Base-by-base conservation (phyloP, 164 flowering plant genomes). In the Dillenia suffruticosa region DNA sequence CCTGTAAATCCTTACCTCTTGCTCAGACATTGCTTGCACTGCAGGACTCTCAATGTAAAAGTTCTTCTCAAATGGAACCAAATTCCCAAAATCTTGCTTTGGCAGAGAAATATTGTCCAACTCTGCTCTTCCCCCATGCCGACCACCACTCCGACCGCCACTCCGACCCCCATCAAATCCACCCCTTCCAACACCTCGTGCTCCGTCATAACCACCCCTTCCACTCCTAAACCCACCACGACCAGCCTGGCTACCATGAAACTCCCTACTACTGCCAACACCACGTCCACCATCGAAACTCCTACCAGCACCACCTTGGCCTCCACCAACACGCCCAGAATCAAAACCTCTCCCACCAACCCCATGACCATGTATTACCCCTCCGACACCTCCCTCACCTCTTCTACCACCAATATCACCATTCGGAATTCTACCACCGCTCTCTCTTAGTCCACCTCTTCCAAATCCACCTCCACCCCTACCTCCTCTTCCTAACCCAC, bases 51-150 rank as follows among this genome's bases (percentile, higher is more conserved):
- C 99, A 10, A 78, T 60, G 58, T 92, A 95, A 59, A 95, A 92
- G 52, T 81, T 82, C 85, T 95, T 95, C 86, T 84, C 86, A 63
- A 95, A 87, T 11, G 88, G 91, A 2, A 88, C 89, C 75, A 94
- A 69, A 48, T 72, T 72, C 56, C 85, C 77, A 70, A 94, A 94
- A 74, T 87, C 81, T 64, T 81, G 96, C 77, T 69, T 89, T 0
- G 97, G 92, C 57, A 92, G 91, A 57, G 81, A 49, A 67, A 90
- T 73, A 44, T 66, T 72, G 61, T 92, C 81, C 65, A 95, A 74
- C 9, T 88, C 96, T 48, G 75, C 84, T 61, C 74, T 58, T 17
- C 76, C 82, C 14, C 81, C 79, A 15, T 60, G 66, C 46, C 82
- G 61, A 54, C 84, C 81, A 8, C 85, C 83, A 44, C 83, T 69